phyloP scores from a whole-genome alignment of 179 eudicot species.

The Amaranthus tricolor region DNA sequence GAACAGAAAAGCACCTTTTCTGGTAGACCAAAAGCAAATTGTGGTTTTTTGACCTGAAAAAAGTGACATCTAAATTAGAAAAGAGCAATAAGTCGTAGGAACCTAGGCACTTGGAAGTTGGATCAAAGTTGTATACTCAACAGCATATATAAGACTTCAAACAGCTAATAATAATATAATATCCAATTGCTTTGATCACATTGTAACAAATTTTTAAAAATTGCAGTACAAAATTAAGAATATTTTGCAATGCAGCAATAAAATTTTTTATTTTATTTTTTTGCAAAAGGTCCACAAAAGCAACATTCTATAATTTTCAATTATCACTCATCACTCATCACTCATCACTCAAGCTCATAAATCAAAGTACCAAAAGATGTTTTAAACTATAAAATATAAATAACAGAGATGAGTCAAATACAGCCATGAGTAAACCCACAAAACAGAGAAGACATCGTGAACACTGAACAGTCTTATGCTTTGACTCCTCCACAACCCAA shows the following conservation, averaged over 20 bases:
- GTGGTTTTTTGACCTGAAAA: slow-evolving; percentile 52
- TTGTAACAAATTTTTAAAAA: background rate
- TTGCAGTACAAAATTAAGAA: background rate
- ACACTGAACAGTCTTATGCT: background rate
- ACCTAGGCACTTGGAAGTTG: background rate
- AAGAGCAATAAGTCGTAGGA: background rate
- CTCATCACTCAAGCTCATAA: background rate
- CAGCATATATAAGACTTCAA: background rate
- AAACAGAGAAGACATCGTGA: background rate
- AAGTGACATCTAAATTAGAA: slow-evolving; percentile 15
- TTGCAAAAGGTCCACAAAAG: background rate
- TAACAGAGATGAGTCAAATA: background rate
- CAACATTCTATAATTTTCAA: background rate
- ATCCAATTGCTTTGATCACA: background rate
- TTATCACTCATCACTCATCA: too few species aligned
- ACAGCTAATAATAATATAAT: background rate
- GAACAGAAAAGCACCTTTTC: slow-evolving; percentile 41
- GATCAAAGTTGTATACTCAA: background rate
- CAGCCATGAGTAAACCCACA: background rate
- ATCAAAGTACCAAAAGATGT: background rate
- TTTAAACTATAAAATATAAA: background rate
- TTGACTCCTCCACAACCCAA: background rate
- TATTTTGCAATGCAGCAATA: background rate
- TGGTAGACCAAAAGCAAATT: slow-evolving; percentile 26
- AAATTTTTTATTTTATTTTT: background rate